Percentiles rank a stretch among this genome's conserved stretches.
Evolutionary conservation across 140 eudicot genomes (phyloP).

Genomic region (Stevia rebaudiana): DNA sequence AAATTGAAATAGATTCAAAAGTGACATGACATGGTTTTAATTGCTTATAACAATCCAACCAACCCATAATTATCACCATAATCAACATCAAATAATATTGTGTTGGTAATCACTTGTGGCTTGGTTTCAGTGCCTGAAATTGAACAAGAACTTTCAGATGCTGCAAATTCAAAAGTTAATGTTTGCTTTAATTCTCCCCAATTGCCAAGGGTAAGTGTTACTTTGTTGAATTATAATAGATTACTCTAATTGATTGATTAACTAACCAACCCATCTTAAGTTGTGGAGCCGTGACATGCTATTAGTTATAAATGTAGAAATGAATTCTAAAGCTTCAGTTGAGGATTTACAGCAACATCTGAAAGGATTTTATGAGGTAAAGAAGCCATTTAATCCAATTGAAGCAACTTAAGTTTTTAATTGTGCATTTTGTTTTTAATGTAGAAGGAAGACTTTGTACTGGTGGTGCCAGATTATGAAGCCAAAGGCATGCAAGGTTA

Average conservation of each 20-base stretch:
- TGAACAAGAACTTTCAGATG: slow-evolving; percentile 90
- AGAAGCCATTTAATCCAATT: neutral
- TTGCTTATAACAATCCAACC: neutral
- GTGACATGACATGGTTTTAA: neutral
- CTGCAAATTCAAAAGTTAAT: slow-evolving; percentile 61
- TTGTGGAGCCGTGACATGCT: slow-evolving; percentile 96
- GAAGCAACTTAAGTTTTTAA: neutral
- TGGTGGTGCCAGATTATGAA: slow-evolving; percentile 43
- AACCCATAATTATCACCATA: too few species aligned
- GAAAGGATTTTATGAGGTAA: slow-evolving; percentile 59
- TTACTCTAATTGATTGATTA: neutral
- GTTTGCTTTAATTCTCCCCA: slow-evolving; percentile 91
- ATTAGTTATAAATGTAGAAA: slow-evolving; percentile 78
- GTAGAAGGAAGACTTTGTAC: slow-evolving; percentile 81
- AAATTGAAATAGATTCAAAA: neutral
- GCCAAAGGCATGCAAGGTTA: too few species aligned
- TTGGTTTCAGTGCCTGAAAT: slow-evolving; percentile 80
- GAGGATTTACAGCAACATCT: slow-evolving; percentile 64
- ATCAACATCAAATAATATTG: neutral
- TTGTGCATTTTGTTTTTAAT: neutral
- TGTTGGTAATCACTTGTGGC: slow-evolving; percentile 15
- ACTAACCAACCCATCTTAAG: neutral
- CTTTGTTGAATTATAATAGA: neutral
- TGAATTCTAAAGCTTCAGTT: slow-evolving; percentile 76
- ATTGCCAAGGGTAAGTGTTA: slow-evolving; percentile 74